phyloP scores from a whole-genome alignment of 441 rosid species.

The Melianthus villosus region DNA sequence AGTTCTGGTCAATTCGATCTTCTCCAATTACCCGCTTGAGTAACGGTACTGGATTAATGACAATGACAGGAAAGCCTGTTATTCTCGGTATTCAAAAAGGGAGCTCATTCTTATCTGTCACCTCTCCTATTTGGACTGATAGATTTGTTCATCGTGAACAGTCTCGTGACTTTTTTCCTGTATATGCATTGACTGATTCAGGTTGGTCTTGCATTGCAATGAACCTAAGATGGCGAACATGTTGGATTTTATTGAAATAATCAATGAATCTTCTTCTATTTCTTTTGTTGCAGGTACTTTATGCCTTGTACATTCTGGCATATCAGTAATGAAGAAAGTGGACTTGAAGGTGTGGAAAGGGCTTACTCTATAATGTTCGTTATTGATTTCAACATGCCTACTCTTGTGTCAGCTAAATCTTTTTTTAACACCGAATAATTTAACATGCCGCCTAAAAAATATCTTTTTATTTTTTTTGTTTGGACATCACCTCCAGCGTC shows the following conservation, averaged over 20 bases:
- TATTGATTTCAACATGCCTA: constrained; percentile 1
- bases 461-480: too few species aligned
- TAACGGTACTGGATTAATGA: constrained; percentile 22
- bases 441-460: too few species aligned
- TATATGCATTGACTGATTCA: constrained; percentile 55
- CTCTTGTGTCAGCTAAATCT: neutral
- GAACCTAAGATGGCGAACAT: constrained; percentile 11
- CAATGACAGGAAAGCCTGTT: constrained; percentile 40
- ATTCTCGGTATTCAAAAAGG: constrained; percentile 46
- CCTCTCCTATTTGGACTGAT: constrained; percentile 22
- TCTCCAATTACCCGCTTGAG: constrained; percentile 36
- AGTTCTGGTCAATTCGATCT: constrained; percentile 50
- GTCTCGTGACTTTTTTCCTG: constrained; percentile 17
- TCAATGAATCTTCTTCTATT: constrained; percentile 6
- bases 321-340: constrained; percentile 35
- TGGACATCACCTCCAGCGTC: too few species aligned
- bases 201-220: constrained; percentile 23
- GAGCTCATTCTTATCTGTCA: constrained; percentile 46
- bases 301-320: constrained; percentile 32
- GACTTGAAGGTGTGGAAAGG: constrained; percentile 44
- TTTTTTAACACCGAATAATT: too few species aligned
- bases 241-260: constrained; percentile 10
- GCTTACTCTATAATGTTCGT: constrained; percentile 4
- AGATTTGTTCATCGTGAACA: constrained; percentile 14
- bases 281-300: constrained; percentile 37